These are phyloP conservation scores for Nitzschia sp. DNA, from an alignment of 108 stramenopile genomes.

Conservation along the genomic window DNA sequence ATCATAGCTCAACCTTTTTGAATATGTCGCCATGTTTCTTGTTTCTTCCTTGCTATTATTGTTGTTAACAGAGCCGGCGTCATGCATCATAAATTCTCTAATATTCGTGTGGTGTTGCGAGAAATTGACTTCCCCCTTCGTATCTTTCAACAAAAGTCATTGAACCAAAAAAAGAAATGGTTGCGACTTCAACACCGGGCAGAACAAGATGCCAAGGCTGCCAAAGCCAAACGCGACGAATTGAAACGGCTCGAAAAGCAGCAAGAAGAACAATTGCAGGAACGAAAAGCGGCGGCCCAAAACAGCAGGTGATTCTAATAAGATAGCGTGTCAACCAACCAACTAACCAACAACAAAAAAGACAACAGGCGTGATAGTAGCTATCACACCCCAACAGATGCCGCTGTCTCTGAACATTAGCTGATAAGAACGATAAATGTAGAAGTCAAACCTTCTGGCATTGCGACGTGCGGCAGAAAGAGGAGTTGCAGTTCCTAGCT, in stretches of 20 bases:
- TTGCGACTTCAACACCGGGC: constrained; percentile 55
- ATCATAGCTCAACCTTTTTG: not conserved
- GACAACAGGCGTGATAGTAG: no score
- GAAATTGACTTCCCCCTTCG: constrained; percentile 84
- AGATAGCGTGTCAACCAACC: constrained; percentile 1
- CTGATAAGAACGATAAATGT: no score
- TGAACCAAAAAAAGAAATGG: constrained; percentile 79
- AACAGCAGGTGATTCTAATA: not conserved
- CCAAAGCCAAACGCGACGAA: constrained; percentile 70
- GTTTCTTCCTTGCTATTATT: not conserved
- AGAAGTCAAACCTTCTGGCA: no score
- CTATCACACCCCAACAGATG: no score
- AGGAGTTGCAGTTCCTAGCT: no score
- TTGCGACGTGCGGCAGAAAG: no score
- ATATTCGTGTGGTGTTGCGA: constrained; percentile 74
- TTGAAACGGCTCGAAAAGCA: constrained; percentile 56
- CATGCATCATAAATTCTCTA: constrained; percentile 64
- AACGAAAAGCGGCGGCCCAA: constrained; percentile 25
- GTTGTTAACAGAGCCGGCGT: constrained; percentile 48
- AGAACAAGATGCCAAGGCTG: constrained; percentile 60
- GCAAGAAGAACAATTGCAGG: constrained; percentile 31
- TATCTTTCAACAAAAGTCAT: constrained; percentile 56
- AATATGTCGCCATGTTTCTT: no score
- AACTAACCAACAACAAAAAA: no score
- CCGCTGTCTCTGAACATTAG: no score